Conservation (phyloP, 1,139 yeast species). For the Candida mesenterica region DNA sequence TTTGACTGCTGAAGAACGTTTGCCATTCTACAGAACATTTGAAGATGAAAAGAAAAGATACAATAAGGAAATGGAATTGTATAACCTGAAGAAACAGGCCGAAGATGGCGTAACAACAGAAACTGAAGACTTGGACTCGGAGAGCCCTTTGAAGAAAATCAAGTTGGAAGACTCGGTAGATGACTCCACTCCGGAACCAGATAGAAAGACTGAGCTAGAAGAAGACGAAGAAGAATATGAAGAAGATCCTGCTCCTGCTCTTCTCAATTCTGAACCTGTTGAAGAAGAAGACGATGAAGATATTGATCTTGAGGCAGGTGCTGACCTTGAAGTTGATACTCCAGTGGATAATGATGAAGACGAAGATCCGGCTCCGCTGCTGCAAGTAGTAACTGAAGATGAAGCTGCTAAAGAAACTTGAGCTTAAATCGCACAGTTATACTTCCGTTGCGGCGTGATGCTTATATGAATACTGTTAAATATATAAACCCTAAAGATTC, state of each 20-base stretch:
- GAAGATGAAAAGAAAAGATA: conserved; percentile 80
- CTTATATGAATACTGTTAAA: no score
- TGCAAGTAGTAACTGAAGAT: background rate
- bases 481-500: no score
- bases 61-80: conserved; percentile 68
- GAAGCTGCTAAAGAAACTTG: background rate
- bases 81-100: conserved; percentile 39
- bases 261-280: conserved; percentile 12
- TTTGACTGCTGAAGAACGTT: conserved; percentile 65
- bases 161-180: conserved; percentile 12
- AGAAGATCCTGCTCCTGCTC: conserved; percentile 1
- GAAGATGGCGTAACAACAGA: conserved; percentile 4
- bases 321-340: background rate
- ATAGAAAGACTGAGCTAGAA: conserved; percentile 6
- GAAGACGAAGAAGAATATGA: conserved; percentile 6
- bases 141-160: conserved; percentile 12
- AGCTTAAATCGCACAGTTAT: background rate
- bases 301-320: conserved; percentile 1
- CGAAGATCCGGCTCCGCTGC: background rate
- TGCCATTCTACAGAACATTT: conserved; percentile 73
- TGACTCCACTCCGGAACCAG: conserved; percentile 9
- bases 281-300: conserved; percentile 12
- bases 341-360: background rate
- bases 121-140: conserved; percentile 10
- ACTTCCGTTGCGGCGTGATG: no score